Percentiles rank a stretch among this genome's conserved stretches.
Evolutionary conservation across 2,329 filamentous ascomycete genomes (phyloP).

Genomic region (Fusarium mundagurra): DNA sequence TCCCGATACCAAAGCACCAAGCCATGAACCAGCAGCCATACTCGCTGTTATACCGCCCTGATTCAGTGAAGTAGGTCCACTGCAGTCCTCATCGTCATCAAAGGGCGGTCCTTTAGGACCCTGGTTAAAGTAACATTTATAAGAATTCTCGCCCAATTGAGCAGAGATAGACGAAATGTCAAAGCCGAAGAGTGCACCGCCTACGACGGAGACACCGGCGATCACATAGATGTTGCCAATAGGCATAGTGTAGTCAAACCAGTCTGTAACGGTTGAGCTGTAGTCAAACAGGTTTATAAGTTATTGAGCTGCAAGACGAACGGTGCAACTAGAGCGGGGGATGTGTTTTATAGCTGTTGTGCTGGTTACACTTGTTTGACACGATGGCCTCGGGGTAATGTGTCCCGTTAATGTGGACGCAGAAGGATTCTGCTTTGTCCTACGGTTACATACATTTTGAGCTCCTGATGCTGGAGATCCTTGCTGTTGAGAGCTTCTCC

Average conservation of each 20-base stretch:
- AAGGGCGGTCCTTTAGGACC: slow-evolving; percentile 47
- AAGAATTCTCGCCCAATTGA: slow-evolving; percentile 47
- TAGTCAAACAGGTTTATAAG: not conserved
- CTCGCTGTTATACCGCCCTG: slow-evolving; percentile 64
- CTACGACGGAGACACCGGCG: slow-evolving; percentile 36
- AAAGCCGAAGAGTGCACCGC: slow-evolving; percentile 41
- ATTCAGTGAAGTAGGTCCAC: slow-evolving; percentile 51
- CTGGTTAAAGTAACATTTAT: slow-evolving; percentile 53
- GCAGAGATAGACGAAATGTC: slow-evolving; percentile 41
- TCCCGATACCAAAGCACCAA: slow-evolving; percentile 60
- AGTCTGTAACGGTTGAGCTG: not conserved
- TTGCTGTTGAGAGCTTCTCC: slow-evolving; percentile 5
- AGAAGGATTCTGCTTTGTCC: not conserved
- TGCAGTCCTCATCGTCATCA: slow-evolving; percentile 42
- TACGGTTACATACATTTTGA: not conserved
- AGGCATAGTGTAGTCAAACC: slow-evolving; percentile 5
- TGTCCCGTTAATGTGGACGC: slow-evolving; percentile 6
- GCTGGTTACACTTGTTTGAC: not conserved
- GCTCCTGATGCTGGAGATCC: slow-evolving; percentile 27
- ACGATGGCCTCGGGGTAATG: not conserved
- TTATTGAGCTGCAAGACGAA: not conserved
- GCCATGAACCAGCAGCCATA: slow-evolving; percentile 62
- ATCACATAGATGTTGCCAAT: slow-evolving; percentile 42
- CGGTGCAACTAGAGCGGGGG: not conserved
- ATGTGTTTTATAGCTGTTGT: slow-evolving; percentile 16